Evolutionary conservation across 228 moss, liverwort and hornwort genomes (phyloP).

Genomic region (Sphagnum fallax): DNA sequence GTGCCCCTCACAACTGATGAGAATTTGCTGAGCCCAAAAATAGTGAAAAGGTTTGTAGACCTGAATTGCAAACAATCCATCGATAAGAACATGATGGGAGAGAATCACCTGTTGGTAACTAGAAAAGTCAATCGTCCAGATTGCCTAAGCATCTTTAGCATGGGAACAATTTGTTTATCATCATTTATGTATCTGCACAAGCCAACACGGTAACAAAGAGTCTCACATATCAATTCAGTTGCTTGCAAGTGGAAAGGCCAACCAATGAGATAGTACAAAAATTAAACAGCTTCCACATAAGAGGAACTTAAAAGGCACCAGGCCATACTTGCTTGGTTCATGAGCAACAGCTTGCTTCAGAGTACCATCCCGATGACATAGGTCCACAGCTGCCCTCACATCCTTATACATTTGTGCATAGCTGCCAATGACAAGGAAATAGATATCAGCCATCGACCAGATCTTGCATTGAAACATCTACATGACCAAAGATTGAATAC

Average conservation of each 20-base stretch:
- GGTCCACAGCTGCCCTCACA: conserved; percentile 88
- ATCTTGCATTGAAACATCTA: neutral
- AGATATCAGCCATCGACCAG: neutral
- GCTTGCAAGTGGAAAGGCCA: no score
- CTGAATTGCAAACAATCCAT: neutral
- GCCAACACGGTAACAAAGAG: neutral
- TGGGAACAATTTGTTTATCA: conserved; percentile 65
- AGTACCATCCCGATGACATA: conserved; percentile 91
- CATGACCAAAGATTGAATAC: neutral
- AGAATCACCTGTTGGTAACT: conserved; percentile 79
- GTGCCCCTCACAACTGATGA: no score
- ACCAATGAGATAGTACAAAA: no score
- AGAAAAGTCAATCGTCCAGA: conserved; percentile 89
- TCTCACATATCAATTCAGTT: no score
- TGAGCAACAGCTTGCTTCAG: conserved; percentile 88
- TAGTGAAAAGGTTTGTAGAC: no score
- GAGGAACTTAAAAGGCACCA: no score
- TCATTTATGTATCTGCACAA: conserved; percentile 75
- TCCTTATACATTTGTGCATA: conserved; percentile 81
- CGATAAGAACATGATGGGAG: neutral
- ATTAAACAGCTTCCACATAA: no score
- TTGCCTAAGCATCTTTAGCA: conserved; percentile 88
- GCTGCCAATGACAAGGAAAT: conserved; percentile 23
- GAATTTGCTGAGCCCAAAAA: no score
- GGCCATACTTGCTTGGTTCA: conserved; percentile 64